Evolutionary conservation across 225 moss, liverwort and hornwort genomes (phyloP), one percentile per base, ranked within the genome.

Genomic region (Marchantia paleacea): DNA sequence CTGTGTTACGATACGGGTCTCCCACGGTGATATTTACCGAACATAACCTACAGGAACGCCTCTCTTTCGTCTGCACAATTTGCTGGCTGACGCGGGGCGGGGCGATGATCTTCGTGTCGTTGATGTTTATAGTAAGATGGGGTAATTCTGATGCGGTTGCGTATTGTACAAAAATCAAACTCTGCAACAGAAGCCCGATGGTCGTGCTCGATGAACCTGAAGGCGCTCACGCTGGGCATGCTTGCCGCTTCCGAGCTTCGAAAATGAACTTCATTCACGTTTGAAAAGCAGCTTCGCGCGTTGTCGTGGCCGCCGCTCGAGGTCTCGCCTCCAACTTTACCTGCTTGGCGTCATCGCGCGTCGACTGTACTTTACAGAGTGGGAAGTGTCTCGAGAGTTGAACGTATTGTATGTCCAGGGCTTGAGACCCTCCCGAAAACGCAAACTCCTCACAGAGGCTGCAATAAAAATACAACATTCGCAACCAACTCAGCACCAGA

Each of bases 51-150:
- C 39, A 39, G 12, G 31, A 19, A 83, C 83, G 83, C 86, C 86
- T 83, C 86, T 78, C 86, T 75, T 24, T 83, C 83, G 86, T 86
- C 86, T 63, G 79, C 86, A 60, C 66, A 69, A 72, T 80, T 65
- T 80, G 77, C 50, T 83, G 68, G 81, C 86, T 79, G 86, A 86
- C 86, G 86, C 81, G 86, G 86, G 86, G 86, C 86, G 86, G 73
- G 63, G 78, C 16, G 78, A 18, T 68, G 49, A 20, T 9, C 57
- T 62, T 14, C 55, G 30, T 55, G 51, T 24, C 20, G 64, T 55
- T 53, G 73, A 53, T 73, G 10, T 57, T 67, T 67, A 69, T 22
- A 53, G 30, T 54, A 69, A 22, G 39, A 39, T 39, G 48, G 10
- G 67, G 57, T 31, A 51, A 52, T 55, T 53, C 70, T 65, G 55